Base-by-base conservation (phyloP, 2,329 filamentous ascomycete species). In the Diaporthe amygdali region DNA sequence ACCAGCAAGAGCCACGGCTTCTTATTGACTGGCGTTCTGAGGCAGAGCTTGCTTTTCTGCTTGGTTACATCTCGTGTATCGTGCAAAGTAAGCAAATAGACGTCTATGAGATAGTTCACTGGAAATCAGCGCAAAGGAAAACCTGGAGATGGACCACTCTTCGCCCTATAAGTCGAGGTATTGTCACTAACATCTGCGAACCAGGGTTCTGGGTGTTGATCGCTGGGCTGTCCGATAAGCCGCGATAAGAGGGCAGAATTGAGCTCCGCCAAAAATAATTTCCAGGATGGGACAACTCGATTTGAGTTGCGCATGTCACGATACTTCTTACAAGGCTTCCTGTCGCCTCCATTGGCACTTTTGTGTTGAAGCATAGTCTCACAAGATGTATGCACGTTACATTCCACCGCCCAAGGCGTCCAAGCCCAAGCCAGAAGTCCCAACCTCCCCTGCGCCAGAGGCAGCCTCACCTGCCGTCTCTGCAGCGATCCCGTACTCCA, bases 351-450 rank as follows among this genome's bases (percentile, higher is more conserved):
- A 27, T 4, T 17, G 4, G 2, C 2, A 30, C 12, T 59, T 3
- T 9, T 20, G 25, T 3, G 12, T 15, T 32, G 17, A 2, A 6
- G 22, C 9, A 34, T 12, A 27, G 10, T 9, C 17, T 2, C 14
- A 2, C 63, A 75, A 15, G 0, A 77, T 78, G 76, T 83, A 83
- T 73, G 79, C 78, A 20, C 77, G 82, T 74, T 83, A 82, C 68
- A 76, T 83, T 0, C 79, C 80, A 27, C 79, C 81, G 8, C 71
- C 79, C 1, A 82, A 81, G 74, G 72, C 76, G 15, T 68, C 61
- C 47, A 71, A 73, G 47, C n/a, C 52, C 17, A 55, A 73, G 52
- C 63, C 71, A 37, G 25, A 68, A 47, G n/a, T 46, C 66, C 61
- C 54, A 59, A 63, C 39, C 70, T 49, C 66, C 5, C 75, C 30